phyloP scores from a whole-genome alignment of 2,329 filamentous ascomycete genomes.

The Trichoderma simmonsii region DNA sequence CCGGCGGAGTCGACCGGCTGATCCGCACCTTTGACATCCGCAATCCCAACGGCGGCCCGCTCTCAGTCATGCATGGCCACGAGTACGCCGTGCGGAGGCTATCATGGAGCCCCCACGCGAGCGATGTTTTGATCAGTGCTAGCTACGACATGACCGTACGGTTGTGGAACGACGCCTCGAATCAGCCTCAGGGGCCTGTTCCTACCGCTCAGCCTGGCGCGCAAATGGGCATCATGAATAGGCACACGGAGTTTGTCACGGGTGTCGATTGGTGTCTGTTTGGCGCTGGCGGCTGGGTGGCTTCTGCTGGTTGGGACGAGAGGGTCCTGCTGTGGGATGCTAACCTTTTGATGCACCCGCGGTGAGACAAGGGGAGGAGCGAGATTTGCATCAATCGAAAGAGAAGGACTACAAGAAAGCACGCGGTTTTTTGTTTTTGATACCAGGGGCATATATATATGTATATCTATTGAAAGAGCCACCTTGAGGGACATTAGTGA shows the following conservation, averaged over 20 bases:
- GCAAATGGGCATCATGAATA: slow-evolving; percentile 83
- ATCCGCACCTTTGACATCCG: slow-evolving; percentile 91
- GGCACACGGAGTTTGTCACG: slow-evolving; percentile 93
- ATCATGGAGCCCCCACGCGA: slow-evolving; percentile 91
- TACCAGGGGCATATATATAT: not conserved
- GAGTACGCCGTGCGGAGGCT: slow-evolving; percentile 85
- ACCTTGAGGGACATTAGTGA: no score
- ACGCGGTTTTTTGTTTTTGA: not conserved
- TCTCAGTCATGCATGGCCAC: slow-evolving; percentile 76
- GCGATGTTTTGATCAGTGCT: slow-evolving; percentile 79
- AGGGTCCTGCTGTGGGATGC: slow-evolving; percentile 90
- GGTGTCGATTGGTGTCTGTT: slow-evolving; percentile 98
- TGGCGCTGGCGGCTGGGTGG: slow-evolving; percentile 91
- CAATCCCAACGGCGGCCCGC: slow-evolving; percentile 67
- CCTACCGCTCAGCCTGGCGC: slow-evolving; percentile 52
- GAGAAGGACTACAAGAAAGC: not conserved
- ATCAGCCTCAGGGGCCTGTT: slow-evolving; percentile 36
- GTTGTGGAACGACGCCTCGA: slow-evolving; percentile 77
- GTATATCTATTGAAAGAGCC: not conserved
- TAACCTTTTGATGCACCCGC: slow-evolving; percentile 43
- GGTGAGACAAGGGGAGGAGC: slow-evolving; percentile 19
- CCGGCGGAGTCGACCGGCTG: slow-evolving; percentile 81
- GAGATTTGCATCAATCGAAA: not conserved
- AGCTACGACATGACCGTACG: slow-evolving; percentile 98
- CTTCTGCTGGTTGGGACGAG: slow-evolving; percentile 93